A percentile compares a stretch with the other conserved stretches of the same genome.
These are phyloP conservation scores for Ceratocystis albifundus DNA, from an alignment of 2,329 filamentous ascomycete genomes.

Conservation along the genomic window DNA sequence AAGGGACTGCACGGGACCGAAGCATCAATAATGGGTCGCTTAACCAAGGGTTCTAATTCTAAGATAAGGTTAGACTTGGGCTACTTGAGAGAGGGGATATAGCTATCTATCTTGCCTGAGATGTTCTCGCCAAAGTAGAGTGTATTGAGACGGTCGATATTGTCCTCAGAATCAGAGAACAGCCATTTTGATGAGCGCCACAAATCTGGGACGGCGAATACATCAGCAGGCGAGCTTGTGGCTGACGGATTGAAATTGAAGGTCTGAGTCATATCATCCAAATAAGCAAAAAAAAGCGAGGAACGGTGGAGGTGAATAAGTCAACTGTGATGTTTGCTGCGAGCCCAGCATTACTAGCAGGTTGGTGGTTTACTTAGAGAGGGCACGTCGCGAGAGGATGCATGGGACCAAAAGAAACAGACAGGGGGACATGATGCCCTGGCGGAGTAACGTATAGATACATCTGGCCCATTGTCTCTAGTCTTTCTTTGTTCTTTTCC, in stretches of 20 bases:
- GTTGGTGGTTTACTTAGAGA: background rate
- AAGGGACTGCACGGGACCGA: slow-evolving; percentile 19
- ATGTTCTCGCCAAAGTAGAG: slow-evolving; percentile 37
- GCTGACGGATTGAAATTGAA: background rate
- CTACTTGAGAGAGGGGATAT: slow-evolving; percentile 25
- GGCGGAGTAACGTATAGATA: background rate
- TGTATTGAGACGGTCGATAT: slow-evolving; percentile 25
- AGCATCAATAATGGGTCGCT: slow-evolving; percentile 14
- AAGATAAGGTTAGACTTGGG: slow-evolving; percentile 9
- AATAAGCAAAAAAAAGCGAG: background rate
- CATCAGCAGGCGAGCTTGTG: slow-evolving; percentile 33
- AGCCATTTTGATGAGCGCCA: slow-evolving; percentile 45
- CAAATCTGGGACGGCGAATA: slow-evolving; percentile 54
- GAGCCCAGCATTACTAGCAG: background rate
- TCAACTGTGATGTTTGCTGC: too few relatives aligned
- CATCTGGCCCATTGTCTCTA: slow-evolving; percentile 4
- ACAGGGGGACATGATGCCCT: background rate
- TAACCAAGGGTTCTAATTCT: slow-evolving; percentile 16
- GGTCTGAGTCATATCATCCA: background rate
- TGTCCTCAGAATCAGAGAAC: slow-evolving; percentile 29
- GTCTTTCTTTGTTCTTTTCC: background rate
- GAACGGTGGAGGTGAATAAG: background rate
- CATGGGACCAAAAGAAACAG: slow-evolving; percentile 7
- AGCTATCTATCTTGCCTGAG: background rate
- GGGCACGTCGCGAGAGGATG: background rate